Base-by-base conservation (phyloP, 1,284 basidiomycete species). In the Psilocybe mexicana region DNA sequence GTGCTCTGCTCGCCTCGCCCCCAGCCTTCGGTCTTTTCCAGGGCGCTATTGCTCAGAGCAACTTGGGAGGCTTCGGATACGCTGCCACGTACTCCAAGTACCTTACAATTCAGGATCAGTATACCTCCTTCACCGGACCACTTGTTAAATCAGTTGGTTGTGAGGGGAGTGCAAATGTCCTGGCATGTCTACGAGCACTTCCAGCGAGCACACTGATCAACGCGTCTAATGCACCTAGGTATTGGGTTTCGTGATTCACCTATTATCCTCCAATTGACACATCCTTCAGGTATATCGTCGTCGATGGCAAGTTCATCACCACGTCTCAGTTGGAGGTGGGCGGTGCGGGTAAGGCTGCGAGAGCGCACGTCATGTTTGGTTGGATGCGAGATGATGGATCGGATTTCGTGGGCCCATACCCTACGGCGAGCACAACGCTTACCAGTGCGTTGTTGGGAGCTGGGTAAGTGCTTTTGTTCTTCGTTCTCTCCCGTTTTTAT, bases 41-140 rank as follows among this genome's bases (percentile, higher is more conserved):
- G 0, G 80, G 74, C 14, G 79, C 78, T 3, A 75, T 82, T 40
- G 74, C 77, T 30, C 75, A 79, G 67, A 80, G 78, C 65, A 81
- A 80, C 61, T 70, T 81, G 1, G 79, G 72, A 4, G 80, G 80
- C 1, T 74, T 73, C 36, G 76, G 72, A 14, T 80, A 76, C 51
- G 79, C 78, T 1, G 60, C 57, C 28, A 67, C 68, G 0, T 71
- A 71, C 46, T 69, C 71, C 0, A 65, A 70, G 47, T 72, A 70
- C 46, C 59, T 67, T 50, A 67, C 65, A 14, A 69, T 72, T 45
- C 48, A 65, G 18, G 56, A 70, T 38, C 59, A 70, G 47, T 67
- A 63, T 26, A 51, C 56, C 1, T 40, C 46, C 1, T 67, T 65
- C 26, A 67, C 62, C 8, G 52, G 55, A 26, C 46, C 54, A 0